A percentile compares a stretch with the other conserved stretches of the same genome.
Evolutionary conservation across 345 rosid genomes (phyloP).

Genomic region (Murraya koenigii): DNA sequence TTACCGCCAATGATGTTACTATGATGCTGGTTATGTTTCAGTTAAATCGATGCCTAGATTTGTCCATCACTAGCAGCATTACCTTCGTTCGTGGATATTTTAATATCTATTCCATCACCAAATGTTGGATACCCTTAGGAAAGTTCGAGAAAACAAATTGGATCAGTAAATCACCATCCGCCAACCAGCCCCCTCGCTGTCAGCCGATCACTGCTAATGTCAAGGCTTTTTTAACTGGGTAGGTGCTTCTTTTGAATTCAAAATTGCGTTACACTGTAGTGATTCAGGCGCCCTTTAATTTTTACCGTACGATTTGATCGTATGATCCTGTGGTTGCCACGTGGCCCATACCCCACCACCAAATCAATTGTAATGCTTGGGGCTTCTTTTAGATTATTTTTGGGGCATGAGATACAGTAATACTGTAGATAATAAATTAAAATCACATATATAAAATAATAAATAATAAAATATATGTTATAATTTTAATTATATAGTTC

Average conservation of each 20-base stretch:
- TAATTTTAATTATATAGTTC: too few species aligned
- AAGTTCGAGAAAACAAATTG: neutral
- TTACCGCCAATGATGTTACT: neutral
- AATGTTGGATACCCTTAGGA: neutral
- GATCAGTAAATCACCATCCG: too few species aligned
- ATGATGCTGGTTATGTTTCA: neutral
- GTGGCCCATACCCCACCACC: neutral
- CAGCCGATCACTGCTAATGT: neutral
- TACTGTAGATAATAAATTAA: too few species aligned
- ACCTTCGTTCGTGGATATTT: neutral
- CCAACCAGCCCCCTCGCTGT: too few species aligned
- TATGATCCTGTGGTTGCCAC: neutral
- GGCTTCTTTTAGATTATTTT: too few species aligned
- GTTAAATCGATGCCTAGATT: neutral
- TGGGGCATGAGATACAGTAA: too few species aligned
- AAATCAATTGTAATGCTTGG: too few species aligned
- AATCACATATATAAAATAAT: too few species aligned
- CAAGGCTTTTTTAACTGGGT: neutral
- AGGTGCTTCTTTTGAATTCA: constrained; percentile 2
- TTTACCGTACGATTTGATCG: neutral
- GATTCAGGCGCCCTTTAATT: neutral
- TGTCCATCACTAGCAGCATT: neutral
- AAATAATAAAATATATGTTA: too few species aligned
- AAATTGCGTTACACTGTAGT: neutral
- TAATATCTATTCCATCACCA: neutral